Percentiles rank a stretch among this genome's conserved stretches.
Conservation (phyloP, 2,329 filamentous ascomycete genomes). For the Cordyceps cicadae region DNA sequence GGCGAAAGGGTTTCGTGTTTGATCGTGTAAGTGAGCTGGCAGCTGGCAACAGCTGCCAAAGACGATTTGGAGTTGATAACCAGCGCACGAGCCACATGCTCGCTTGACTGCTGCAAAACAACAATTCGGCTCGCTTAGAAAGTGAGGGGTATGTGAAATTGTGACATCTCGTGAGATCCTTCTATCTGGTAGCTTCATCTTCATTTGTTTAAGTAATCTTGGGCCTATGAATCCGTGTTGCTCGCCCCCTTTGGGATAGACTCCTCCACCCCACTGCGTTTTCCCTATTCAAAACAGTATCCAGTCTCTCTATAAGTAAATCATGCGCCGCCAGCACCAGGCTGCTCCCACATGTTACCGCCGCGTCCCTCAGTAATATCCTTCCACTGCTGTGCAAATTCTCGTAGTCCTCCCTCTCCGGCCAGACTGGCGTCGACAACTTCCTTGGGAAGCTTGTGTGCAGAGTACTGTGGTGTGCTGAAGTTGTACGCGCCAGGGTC, state of each 20-base stretch:
- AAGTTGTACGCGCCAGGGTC: constrained; percentile 88
- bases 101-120: neutral
- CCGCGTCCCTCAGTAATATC: constrained; percentile 41
- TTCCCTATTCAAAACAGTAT: neutral
- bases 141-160: neutral
- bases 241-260: neutral
- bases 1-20: neutral
- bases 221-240: neutral
- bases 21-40: constrained; percentile 14
- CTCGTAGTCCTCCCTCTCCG: constrained; percentile 68
- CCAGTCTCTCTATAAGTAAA: neutral
- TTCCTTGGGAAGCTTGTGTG: constrained; percentile 90
- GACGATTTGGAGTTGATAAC: neutral
- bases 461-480: constrained; percentile 78
- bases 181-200: neutral
- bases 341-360: constrained; percentile 32
- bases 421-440: constrained; percentile 66
- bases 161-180: neutral
- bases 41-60: constrained; percentile 19
- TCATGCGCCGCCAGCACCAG: constrained; percentile 10
- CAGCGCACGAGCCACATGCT: constrained; percentile 9
- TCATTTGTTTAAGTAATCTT: neutral
- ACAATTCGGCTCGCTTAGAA: neutral
- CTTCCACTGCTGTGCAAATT: constrained; percentile 72
- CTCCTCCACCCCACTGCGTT: neutral